Conservation (phyloP, 306 rosid species). For the Ziziphus jujuba region DNA sequence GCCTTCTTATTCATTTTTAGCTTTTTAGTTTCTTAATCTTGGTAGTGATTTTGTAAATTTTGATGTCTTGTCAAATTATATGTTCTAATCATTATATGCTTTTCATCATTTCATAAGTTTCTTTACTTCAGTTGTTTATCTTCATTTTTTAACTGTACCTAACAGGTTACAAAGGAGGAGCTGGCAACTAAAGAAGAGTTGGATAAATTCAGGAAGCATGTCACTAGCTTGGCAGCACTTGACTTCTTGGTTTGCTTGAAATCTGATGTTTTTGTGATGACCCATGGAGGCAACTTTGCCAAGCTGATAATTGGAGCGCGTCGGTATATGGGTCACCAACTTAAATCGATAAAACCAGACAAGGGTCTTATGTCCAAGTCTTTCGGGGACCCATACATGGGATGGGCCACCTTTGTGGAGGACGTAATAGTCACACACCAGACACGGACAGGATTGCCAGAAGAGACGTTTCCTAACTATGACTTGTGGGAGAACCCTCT, state of each 20-base stretch:
- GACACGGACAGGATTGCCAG: constrained; percentile 87
- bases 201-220: constrained; percentile 90
- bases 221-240: constrained; percentile 95
- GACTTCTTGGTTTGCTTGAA: constrained; percentile 98
- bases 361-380: constrained; percentile 98
- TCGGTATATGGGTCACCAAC: constrained; percentile 91
- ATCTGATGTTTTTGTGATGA: constrained; percentile 97
- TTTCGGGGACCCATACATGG: constrained; percentile 99
- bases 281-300: constrained; percentile 99
- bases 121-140: not conserved
- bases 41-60: not conserved
- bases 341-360: constrained; percentile 93
- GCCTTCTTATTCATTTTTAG: not conserved
- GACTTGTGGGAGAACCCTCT: constrained; percentile 98
- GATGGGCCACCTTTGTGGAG: constrained; percentile 93
- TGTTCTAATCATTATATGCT: not conserved
- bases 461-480: constrained; percentile 91
- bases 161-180: constrained; percentile 94
- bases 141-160: constrained; percentile 5
- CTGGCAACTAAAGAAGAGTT: constrained; percentile 83
- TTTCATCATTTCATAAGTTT: not conserved
- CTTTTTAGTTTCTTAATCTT: not conserved
- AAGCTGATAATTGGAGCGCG: constrained; percentile 96
- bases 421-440: constrained; percentile 88
- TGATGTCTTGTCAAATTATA: not conserved